These are phyloP conservation scores for Porodaedalea pini DNA, from an alignment of 1,284 basidiomycete species.

Conservation along the genomic window DNA sequence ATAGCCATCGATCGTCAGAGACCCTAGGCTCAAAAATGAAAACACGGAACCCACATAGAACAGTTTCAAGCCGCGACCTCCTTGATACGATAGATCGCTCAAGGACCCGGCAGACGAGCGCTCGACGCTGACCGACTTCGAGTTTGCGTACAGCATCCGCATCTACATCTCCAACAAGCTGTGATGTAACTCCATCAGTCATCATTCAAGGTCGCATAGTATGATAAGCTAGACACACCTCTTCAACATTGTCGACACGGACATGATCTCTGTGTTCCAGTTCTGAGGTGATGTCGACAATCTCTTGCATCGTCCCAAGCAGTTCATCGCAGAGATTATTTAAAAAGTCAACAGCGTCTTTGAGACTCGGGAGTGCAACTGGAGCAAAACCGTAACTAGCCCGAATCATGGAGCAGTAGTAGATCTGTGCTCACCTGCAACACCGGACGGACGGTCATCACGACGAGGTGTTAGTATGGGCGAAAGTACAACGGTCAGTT, in stretches of 20 bases:
- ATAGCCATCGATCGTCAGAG: neutral
- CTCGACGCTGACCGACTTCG: slow-evolving; percentile 63
- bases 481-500: slow-evolving; percentile 63
- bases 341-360: slow-evolving; percentile 70
- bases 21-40: neutral
- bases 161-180: slow-evolving; percentile 59
- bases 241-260: slow-evolving; percentile 65
- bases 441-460: slow-evolving; percentile 42
- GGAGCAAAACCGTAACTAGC: slow-evolving; percentile 20
- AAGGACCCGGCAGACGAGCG: slow-evolving; percentile 59
- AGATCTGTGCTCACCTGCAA: slow-evolving; percentile 33
- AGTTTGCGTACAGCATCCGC: slow-evolving; percentile 56
- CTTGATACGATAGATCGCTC: slow-evolving; percentile 39
- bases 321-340: slow-evolving; percentile 60
- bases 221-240: slow-evolving; percentile 39
- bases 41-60: slow-evolving; percentile 49
- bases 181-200: neutral
- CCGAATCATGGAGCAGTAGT: slow-evolving; percentile 22
- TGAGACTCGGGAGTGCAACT: slow-evolving; percentile 75
- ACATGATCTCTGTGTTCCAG: slow-evolving; percentile 68
- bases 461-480: slow-evolving; percentile 50
- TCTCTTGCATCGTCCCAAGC: slow-evolving; percentile 57
- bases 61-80: slow-evolving; percentile 49
- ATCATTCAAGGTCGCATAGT: neutral
- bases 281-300: slow-evolving; percentile 66